Evolutionary conservation across 176 grass and related monocot species (phyloP), one percentile per base, ranked within the genome.

Genomic region (Rhipidocladum racemiflorum): DNA sequence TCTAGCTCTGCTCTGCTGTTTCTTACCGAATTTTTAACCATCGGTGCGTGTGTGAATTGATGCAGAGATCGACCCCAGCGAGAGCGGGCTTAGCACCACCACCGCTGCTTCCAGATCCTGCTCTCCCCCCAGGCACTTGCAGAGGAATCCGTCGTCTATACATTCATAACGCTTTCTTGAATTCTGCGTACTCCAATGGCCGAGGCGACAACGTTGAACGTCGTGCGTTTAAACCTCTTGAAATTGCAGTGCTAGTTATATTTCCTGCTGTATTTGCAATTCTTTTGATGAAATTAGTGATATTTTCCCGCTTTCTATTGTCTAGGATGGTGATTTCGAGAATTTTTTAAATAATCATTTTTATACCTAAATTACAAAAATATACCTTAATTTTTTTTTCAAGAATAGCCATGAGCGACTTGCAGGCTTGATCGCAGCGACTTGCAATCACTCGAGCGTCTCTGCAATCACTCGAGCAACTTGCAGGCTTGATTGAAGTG

Each of bases 291-390:
- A 49, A 64, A 45, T 73, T 62, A 36, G 29, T 68, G 16, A 25
- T 49, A 12, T 59, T 34, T 29, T 48, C 61, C 38, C 72, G 68
- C 35, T 74, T 86, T 25, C 24, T 61, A 36, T 80, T 72, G 29
- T 23, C 38, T 44, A 99, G 96, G 93, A 99, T 75, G 85, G 93
- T 76, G 91, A 93, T 85, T 84, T 99, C 49, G 87, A 99, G n/a
- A n/a, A n/a, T n/a, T n/a, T n/a, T n/a, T n/a, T n/a, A n/a, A n/a
- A n/a, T n/a, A n/a, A n/a, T n/a, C n/a, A n/a, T n/a, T n/a, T n/a
- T n/a, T n/a, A n/a, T n/a, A n/a, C n/a, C n/a, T n/a, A n/a, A n/a
- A n/a, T n/a, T n/a, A n/a, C n/a, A n/a, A n/a, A n/a, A n/a, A n/a
- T n/a, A n/a, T n/a, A n/a, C n/a, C n/a, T n/a, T n/a, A n/a, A n/a